Evolutionary conservation across 176 grass and related monocot species (phyloP), one percentile per base, ranked within the genome.

Genomic region (Lolium rigidum): DNA sequence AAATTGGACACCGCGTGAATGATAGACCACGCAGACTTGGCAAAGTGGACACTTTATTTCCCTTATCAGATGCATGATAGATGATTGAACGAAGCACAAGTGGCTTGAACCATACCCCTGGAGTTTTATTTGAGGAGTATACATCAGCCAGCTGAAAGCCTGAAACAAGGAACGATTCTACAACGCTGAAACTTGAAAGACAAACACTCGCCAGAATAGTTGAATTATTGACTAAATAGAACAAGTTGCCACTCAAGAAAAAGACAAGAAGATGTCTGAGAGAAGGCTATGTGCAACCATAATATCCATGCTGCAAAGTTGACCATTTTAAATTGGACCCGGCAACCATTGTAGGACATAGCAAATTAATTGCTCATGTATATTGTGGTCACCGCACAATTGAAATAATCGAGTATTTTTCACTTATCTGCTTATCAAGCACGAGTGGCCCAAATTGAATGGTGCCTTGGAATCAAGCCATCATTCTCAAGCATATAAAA

Each of bases 161-260:
- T 70, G 66, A 39, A 71, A 46, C 10, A 71, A 71, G 38, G 4
- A 9, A 46, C 39, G 4, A 71, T 46, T 71, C 68, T 71, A 43
- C 68, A 46, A 41, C 38, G 18, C 68, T 70, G 17, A 18, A 70
- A 35, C 35, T 43, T 46, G 69, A 4, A 21, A 73, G n/a, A 71
- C 1, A 46, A 10, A n/a, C 3, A 71, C 18, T 13, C 46, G 17
- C 20, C 39, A 46, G 68, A 12, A 71, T 43, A 41, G 66, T 41
- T 71, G 68, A 70, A 70, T 37, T 68, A 31, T 38, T 68, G 64
- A 38, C 64, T 20, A 17, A 46, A 44, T n/a, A 70, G 17, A 67
- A 67, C 70, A 47, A 22, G 20, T 47, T 72, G 14, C 41, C 18
- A 46, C 1, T 71, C 67, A 10, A 69, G 31, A 10, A 74, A 74